phyloP scores from a whole-genome alignment of 208 protist species.

The Trypanosoma boissoni region DNA sequence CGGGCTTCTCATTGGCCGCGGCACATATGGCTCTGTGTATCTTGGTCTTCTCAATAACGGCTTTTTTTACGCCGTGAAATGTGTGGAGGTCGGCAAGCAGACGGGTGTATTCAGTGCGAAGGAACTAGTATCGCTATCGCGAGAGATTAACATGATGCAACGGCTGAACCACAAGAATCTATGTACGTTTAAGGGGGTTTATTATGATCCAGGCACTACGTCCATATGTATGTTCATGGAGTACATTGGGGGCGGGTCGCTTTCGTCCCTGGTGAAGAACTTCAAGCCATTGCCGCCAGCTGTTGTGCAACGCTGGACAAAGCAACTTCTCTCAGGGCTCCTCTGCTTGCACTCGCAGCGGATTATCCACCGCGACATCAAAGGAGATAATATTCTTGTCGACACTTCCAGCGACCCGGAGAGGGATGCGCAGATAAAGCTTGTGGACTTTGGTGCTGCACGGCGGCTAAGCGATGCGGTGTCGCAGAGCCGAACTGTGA shows the following conservation, averaged over 20 bases:
- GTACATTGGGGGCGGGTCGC: conserved; percentile 89
- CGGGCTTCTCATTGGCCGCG: conserved; percentile 81
- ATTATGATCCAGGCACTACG: conserved; percentile 50
- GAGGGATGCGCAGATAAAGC: conserved; percentile 77
- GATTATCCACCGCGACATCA: conserved; percentile 92
- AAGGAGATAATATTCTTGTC: conserved; percentile 90
- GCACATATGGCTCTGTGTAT: conserved; percentile 91
- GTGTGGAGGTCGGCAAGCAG: conserved; percentile 64
- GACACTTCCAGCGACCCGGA: conserved; percentile 63
- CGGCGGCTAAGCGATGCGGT: conserved; percentile 78
- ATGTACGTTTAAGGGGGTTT: conserved; percentile 88
- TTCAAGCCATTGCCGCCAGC: conserved; percentile 79
- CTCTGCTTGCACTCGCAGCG: conserved; percentile 89
- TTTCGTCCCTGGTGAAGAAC: conserved; percentile 79
- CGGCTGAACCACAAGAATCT: conserved; percentile 88
- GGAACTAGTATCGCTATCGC: conserved; percentile 82
- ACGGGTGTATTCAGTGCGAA: conserved; percentile 57
- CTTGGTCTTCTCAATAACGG: conserved; percentile 81
- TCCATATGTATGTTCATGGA: conserved; percentile 92
- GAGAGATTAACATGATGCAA: conserved; percentile 93
- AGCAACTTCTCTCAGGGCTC: conserved; percentile 82
- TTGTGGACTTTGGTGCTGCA: conserved; percentile 90
- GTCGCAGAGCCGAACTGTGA: conserved; percentile 84
- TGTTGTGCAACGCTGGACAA: conserved; percentile 87
- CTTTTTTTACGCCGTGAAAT: conserved; percentile 88